A percentile compares a stretch with the other conserved stretches of the same genome.
These are phyloP conservation scores for Zymoseptoria brevis DNA, from an alignment of 2,329 filamentous ascomycete genomes.

Conservation along the genomic window DNA sequence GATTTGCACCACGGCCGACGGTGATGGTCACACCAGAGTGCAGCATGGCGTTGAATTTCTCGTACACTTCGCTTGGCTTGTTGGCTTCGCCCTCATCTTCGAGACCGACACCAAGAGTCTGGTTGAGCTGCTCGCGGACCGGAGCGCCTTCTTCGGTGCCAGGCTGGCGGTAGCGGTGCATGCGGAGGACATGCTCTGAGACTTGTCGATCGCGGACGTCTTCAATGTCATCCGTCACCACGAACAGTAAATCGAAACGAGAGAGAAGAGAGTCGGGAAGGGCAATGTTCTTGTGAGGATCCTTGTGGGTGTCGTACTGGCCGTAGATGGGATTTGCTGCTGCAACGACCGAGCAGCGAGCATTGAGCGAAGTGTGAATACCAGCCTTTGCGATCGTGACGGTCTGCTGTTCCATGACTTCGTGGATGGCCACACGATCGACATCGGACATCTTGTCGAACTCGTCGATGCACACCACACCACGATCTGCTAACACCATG, in stretches of 20 bases:
- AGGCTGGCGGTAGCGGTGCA: constrained; percentile 90
- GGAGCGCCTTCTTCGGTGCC: constrained; percentile 91
- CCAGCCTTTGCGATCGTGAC: constrained; percentile 98
- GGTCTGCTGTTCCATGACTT: constrained; percentile 99
- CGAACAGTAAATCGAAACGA: constrained; percentile 95
- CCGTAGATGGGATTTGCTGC: constrained; percentile 97
- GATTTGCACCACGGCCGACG: constrained; percentile 62
- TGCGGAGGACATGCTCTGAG: constrained; percentile 92
- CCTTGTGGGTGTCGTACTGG: constrained; percentile 97
- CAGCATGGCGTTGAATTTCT: constrained; percentile 94
- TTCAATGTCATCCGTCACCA: constrained; percentile 97
- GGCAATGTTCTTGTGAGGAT: constrained; percentile 97
- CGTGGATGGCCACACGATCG: constrained; percentile 95
- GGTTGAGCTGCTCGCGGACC: constrained; percentile 76
- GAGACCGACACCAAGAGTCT: constrained; percentile 79
- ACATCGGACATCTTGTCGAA: constrained; percentile 99
- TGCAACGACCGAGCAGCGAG: constrained; percentile 90
- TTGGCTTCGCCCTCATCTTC: constrained; percentile 63
- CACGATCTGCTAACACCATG: constrained; percentile 95
- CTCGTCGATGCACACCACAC: constrained; percentile 97
- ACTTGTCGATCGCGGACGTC: constrained; percentile 83
- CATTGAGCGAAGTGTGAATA: constrained; percentile 95
- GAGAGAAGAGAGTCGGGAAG: constrained; percentile 92
- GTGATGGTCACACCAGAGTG: constrained; percentile 81
- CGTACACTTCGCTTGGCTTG: constrained; percentile 77